Conservation (phyloP, 192 early-diverging fungal genomes). For the Anaeromyces robustus region DNA sequence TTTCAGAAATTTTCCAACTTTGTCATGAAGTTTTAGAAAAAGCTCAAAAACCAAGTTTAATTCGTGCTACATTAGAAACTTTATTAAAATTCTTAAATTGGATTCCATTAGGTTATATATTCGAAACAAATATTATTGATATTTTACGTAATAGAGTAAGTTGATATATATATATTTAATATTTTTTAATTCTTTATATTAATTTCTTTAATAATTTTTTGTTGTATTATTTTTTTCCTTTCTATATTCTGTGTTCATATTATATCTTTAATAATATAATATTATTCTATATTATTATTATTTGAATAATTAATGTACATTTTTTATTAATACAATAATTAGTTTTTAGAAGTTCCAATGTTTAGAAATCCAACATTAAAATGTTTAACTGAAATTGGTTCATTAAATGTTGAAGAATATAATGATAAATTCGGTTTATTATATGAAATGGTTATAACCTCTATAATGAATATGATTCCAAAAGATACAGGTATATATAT, state of each 20-base stretch:
- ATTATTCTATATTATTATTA: no score
- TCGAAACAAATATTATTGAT: conserved; percentile 83
- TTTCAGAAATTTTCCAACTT: conserved; percentile 85
- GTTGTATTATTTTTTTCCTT: no score
- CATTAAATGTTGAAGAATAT: conserved; percentile 69
- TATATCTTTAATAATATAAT: no score
- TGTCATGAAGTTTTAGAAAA: conserved; percentile 87
- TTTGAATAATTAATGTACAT: no score
- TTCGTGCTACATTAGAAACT: conserved; percentile 83
- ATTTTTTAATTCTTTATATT: no score
- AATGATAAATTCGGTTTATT: conserved; percentile 72
- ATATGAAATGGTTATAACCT: conserved; percentile 64
- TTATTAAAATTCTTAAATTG: conserved; percentile 92
- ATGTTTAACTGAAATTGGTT: conserved; percentile 94
- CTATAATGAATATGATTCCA: conserved; percentile 54
- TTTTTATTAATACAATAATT: no score
- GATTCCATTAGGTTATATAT: conserved; percentile 97
- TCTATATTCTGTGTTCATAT: no score
- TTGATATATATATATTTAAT: neutral
- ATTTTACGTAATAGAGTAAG: conserved; percentile 63
- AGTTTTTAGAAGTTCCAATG: conserved; percentile 71
- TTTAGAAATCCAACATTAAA: conserved; percentile 90
- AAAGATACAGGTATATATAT: conserved; percentile 40
- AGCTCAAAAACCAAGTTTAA: conserved; percentile 75
- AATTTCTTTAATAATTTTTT: no score